A percentile compares a stretch with the other conserved stretches of the same genome.
These are phyloP conservation scores for Orbilia quercus DNA, from an alignment of 2,329 filamentous ascomycete species.

Conservation along the genomic window DNA sequence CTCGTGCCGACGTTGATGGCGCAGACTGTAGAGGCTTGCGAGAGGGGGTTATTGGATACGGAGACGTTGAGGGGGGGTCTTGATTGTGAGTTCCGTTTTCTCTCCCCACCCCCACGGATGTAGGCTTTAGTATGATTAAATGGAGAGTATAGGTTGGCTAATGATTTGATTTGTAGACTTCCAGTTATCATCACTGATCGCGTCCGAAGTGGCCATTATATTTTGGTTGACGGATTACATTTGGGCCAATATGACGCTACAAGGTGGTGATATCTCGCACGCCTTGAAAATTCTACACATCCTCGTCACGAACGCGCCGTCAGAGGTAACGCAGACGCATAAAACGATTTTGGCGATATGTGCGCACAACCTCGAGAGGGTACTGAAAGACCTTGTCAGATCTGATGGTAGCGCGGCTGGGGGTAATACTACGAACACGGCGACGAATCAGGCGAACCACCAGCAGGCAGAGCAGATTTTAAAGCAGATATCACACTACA, in stretches of 20 bases:
- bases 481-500: conserved; percentile 71
- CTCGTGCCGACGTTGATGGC: conserved; percentile 81
- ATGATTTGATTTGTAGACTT: conserved; percentile 68
- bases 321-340: conserved; percentile 70
- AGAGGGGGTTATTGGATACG: conserved; percentile 73
- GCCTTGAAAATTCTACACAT: conserved; percentile 76
- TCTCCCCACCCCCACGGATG: too few species aligned
- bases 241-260: conserved; percentile 70
- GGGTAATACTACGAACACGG: conserved; percentile 61
- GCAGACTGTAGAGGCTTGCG: conserved; percentile 77
- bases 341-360: conserved; percentile 59
- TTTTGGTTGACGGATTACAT: conserved; percentile 77
- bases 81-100: conserved; percentile 74
- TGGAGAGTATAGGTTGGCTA: too few species aligned
- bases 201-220: conserved; percentile 78
- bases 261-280: conserved; percentile 74
- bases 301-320: conserved; percentile 77
- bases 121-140: too few species aligned
- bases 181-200: conserved; percentile 82
- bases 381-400: conserved; percentile 58
- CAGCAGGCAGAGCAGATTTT: conserved; percentile 77
- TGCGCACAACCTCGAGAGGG: conserved; percentile 58
- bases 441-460: conserved; percentile 75
- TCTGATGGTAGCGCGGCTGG: conserved; percentile 22
- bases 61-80: conserved; percentile 79